Evolutionary conservation across 2,329 filamentous ascomycete genomes (phyloP).

Genomic region (Aspergillus fructus): DNA sequence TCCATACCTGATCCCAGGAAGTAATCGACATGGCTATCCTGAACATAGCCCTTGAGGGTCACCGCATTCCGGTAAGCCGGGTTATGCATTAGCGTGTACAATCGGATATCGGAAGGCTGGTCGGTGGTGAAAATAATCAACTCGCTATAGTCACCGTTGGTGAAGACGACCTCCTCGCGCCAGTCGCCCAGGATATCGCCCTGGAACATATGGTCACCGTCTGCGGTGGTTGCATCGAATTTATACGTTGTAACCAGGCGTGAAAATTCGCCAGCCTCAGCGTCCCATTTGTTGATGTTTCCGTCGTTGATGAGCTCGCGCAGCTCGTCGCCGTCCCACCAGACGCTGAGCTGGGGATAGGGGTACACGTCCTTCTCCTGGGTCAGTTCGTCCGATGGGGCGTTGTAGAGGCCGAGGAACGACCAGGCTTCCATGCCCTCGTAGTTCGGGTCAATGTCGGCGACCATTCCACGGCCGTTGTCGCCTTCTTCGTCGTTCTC

Average conservation of each 20-base stretch:
- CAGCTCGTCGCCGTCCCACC: slow-evolving; percentile 7
- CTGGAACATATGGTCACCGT: neutral
- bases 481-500: neutral
- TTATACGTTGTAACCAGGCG: neutral
- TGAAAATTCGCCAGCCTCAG: neutral
- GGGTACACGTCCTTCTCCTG: neutral
- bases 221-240: neutral
- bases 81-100: slow-evolving; percentile 7
- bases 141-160: neutral
- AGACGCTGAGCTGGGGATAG: slow-evolving; percentile 2
- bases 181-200: slow-evolving; percentile 10
- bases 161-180: slow-evolving; percentile 4
- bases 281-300: slow-evolving; percentile 6
- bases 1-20: neutral
- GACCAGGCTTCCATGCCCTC: slow-evolving; percentile 1
- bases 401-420: slow-evolving; percentile 5
- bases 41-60: slow-evolving; percentile 5
- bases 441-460: slow-evolving; percentile 5
- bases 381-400: neutral
- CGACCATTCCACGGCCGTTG: slow-evolving; percentile 1
- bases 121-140: slow-evolving; percentile 9
- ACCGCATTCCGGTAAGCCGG: slow-evolving; percentile 6
- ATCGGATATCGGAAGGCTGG: neutral
- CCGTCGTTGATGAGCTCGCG: slow-evolving; percentile 3
- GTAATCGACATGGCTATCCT: neutral